A percentile compares a stretch with the other conserved stretches of the same genome.
phyloP scores from a whole-genome alignment of 202 grass and related monocot genomes.

The Schoenoplectus tabernaemontani region DNA sequence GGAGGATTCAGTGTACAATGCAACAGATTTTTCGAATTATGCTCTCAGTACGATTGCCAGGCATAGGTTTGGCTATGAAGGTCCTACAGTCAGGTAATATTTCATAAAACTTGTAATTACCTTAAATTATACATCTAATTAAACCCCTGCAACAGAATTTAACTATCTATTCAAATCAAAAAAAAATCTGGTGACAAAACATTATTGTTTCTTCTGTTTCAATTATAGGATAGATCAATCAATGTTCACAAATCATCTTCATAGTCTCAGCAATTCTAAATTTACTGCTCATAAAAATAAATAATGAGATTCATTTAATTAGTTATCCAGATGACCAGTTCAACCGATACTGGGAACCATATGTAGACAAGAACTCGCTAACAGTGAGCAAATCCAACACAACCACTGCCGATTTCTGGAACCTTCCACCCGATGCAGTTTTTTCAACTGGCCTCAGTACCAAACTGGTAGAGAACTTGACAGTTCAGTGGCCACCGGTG shows the following conservation, averaged over 20 bases:
- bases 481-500: constrained; percentile 54
- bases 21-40: constrained; percentile 46
- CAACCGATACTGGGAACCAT: constrained; percentile 80
- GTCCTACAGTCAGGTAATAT: constrained; percentile 32
- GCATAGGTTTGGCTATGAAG: constrained; percentile 54
- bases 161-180: not conserved
- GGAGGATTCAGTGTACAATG: constrained; percentile 51
- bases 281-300: not conserved
- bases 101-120: not conserved
- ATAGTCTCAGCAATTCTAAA: not conserved
- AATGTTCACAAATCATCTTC: not conserved
- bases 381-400: constrained; percentile 47
- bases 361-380: constrained; percentile 26
- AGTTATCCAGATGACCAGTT: constrained; percentile 56
- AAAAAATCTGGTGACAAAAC: not conserved
- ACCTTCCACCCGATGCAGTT: constrained; percentile 46
- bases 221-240: not conserved
- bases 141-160: not conserved
- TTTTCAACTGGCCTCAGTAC: constrained; percentile 50
- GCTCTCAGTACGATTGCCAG: constrained; percentile 67
- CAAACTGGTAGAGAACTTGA: constrained; percentile 32
- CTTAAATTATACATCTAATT: not conserved
- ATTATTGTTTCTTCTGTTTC: not conserved
- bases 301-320: constrained; percentile 21
- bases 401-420: constrained; percentile 55